phyloP scores from a whole-genome alignment of 352 stramenopile species.

The Pseudoperonospora humuli region DNA sequence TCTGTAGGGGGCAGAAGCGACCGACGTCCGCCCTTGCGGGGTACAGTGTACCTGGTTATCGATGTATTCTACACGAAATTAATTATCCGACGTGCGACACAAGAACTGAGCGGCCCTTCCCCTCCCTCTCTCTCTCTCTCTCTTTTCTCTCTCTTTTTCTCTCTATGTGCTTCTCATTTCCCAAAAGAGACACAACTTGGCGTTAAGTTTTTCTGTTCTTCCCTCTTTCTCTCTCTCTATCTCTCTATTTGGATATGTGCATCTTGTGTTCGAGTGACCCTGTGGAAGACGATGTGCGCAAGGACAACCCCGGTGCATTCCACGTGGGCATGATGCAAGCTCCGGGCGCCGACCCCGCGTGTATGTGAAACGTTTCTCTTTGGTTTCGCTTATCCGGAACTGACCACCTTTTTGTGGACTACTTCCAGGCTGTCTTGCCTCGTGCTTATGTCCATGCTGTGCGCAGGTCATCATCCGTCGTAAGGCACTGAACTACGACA shows the following conservation, averaged over 20 bases:
- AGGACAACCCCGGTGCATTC: slow-evolving; percentile 69
- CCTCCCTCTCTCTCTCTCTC: no score
- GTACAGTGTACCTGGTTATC: slow-evolving; percentile 21
- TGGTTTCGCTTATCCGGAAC: not conserved
- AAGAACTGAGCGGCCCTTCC: no score
- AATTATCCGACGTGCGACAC: no score
- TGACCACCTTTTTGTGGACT: not conserved
- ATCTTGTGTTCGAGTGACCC: slow-evolving; percentile 62
- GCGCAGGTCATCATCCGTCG: slow-evolving; percentile 87
- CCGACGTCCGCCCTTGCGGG: slow-evolving; percentile 10
- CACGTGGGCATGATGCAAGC: slow-evolving; percentile 86
- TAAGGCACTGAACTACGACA: slow-evolving; percentile 88
- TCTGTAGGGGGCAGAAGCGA: slow-evolving; percentile 7
- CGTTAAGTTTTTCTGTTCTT: no score
- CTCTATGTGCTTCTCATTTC: no score
- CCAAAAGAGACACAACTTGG: no score
- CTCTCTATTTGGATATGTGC: slow-evolving; percentile 30
- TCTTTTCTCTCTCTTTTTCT: no score
- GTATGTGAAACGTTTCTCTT: slow-evolving; percentile 33
- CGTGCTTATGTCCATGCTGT: slow-evolving; percentile 83
- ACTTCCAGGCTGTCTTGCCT: slow-evolving; percentile 44
- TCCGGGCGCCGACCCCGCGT: slow-evolving; percentile 68
- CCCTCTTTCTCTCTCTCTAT: no score
- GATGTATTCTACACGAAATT: no score
- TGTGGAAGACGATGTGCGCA: slow-evolving; percentile 55